Percentiles rank a stretch among this genome's conserved stretches.
These are phyloP conservation scores for Argentina anserina DNA, from an alignment of 306 rosid species.

Conservation along the genomic window DNA sequence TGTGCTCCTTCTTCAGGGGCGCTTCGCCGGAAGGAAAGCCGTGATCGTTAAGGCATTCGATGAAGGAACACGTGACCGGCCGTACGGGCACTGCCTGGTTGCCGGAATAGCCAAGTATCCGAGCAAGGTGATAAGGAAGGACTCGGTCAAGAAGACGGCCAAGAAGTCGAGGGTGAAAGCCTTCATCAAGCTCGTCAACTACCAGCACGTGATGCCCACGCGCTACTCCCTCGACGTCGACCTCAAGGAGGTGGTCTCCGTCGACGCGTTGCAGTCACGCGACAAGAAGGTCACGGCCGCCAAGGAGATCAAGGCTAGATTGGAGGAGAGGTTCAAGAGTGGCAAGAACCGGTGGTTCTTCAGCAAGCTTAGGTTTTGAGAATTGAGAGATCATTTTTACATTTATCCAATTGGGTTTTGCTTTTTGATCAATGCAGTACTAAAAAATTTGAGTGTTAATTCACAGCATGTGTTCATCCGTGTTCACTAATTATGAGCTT, in stretches of 20 bases:
- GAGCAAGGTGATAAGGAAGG: slow-evolving; percentile 29
- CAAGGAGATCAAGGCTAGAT: slow-evolving; percentile 20
- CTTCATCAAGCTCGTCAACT: slow-evolving; percentile 26
- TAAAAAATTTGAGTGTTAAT: neutral
- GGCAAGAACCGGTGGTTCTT: slow-evolving; percentile 33
- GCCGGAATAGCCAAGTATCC: slow-evolving; percentile 29
- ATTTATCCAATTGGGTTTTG: neutral
- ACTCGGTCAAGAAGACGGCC: slow-evolving; percentile 28
- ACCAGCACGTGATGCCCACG: slow-evolving; percentile 36
- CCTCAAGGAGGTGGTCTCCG: slow-evolving; percentile 21
- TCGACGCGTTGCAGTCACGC: slow-evolving; percentile 15
- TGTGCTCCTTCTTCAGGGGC: slow-evolving; percentile 27
- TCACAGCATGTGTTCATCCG: neutral
- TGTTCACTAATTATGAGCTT: neutral
- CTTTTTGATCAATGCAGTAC: neutral
- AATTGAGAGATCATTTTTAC: neutral
- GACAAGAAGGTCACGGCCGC: slow-evolving; percentile 24
- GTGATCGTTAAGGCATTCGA: slow-evolving; percentile 28
- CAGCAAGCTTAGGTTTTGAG: slow-evolving; percentile 27
- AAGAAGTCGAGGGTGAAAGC: slow-evolving; percentile 31
- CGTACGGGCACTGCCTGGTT: slow-evolving; percentile 26
- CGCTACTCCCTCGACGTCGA: slow-evolving; percentile 30
- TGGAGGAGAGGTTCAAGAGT: slow-evolving; percentile 22
- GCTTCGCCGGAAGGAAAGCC: slow-evolving; percentile 24
- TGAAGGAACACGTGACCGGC: slow-evolving; percentile 28